Percentiles rank a stretch among this genome's conserved stretches.
Conservation (phyloP, 139 green algal species). For the Chlamydomonas incerta region DNA sequence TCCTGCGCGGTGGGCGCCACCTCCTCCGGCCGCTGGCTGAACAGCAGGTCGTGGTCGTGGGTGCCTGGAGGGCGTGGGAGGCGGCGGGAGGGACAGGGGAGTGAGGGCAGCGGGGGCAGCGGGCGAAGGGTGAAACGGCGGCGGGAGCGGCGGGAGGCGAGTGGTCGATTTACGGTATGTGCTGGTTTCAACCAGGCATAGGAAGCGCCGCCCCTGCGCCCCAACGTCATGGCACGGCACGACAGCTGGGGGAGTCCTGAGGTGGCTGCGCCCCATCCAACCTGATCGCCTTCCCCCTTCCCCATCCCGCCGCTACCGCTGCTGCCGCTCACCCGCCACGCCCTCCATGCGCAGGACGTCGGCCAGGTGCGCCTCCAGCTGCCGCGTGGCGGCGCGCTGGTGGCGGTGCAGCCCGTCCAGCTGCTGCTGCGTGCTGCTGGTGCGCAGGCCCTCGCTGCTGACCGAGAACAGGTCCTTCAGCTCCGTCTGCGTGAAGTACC, state of each 20-base stretch:
- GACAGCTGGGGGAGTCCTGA: no score
- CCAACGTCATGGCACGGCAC: no score
- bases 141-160: no score
- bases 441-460: constrained; percentile 60
- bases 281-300: no score
- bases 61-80: constrained; percentile 77
- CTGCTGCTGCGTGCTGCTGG: constrained; percentile 66
- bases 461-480: constrained; percentile 85
- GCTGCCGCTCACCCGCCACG: constrained; percentile 48
- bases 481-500: constrained; percentile 74
- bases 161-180: no score
- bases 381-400: constrained; percentile 57
- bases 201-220: no score
- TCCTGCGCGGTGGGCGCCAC: constrained; percentile 15
- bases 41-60: constrained; percentile 89
- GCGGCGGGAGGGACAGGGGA: no score
- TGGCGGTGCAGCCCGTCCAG: constrained; percentile 75
- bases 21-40: constrained; percentile 62
- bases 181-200: no score
- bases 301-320: background rate
- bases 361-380: constrained; percentile 65
- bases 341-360: constrained; percentile 52
- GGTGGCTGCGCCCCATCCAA: no score
- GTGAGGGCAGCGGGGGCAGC: no score
- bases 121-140: no score